A percentile compares a stretch with the other conserved stretches of the same genome.
Conservation (phyloP, 495 filamentous ascomycete genomes). For the Apodospora peruviana region DNA sequence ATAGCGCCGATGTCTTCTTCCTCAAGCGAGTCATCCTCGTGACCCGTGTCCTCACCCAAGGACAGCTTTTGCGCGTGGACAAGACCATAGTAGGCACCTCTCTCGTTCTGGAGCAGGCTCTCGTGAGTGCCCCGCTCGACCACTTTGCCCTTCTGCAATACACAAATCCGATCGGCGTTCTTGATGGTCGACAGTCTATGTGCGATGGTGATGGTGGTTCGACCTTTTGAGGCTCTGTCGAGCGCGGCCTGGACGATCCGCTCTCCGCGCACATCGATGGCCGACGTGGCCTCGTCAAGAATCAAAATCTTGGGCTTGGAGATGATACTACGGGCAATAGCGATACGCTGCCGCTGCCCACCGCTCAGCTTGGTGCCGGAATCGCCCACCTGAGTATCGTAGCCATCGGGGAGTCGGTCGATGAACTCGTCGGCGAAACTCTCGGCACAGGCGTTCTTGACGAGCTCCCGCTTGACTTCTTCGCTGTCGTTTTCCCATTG, state of each 20-base stretch:
- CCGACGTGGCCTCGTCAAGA: constrained; percentile 76
- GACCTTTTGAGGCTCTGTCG: constrained; percentile 57
- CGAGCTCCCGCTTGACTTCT: constrained; percentile 46
- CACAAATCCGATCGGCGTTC: constrained; percentile 65
- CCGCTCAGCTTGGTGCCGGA: constrained; percentile 44
- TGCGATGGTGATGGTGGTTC: constrained; percentile 77
- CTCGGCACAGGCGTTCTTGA: constrained; percentile 52
- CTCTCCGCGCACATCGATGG: constrained; percentile 68
- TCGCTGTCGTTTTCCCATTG: constrained; percentile 47
- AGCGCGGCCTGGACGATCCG: constrained; percentile 64
- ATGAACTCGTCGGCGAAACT: constrained; percentile 57
- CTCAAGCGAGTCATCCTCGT: constrained; percentile 20
- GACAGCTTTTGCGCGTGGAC: constrained; percentile 49
- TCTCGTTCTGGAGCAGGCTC: constrained; percentile 51
- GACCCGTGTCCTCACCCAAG: constrained; percentile 23
- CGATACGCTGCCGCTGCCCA: constrained; percentile 62
- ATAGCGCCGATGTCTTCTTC: constrained; percentile 36
- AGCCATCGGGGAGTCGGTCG: constrained; percentile 54
- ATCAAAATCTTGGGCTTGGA: constrained; percentile 73
- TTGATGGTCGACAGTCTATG: constrained; percentile 67
- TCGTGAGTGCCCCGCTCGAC: constrained; percentile 66
- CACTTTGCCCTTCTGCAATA: constrained; percentile 55
- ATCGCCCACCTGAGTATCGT: constrained; percentile 52
- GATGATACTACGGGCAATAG: constrained; percentile 65
- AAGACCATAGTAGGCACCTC: constrained; percentile 46